These are phyloP conservation scores for Myxozyma lipomycoides DNA, from an alignment of 805 yeast genomes.

Conservation along the genomic window DNA sequence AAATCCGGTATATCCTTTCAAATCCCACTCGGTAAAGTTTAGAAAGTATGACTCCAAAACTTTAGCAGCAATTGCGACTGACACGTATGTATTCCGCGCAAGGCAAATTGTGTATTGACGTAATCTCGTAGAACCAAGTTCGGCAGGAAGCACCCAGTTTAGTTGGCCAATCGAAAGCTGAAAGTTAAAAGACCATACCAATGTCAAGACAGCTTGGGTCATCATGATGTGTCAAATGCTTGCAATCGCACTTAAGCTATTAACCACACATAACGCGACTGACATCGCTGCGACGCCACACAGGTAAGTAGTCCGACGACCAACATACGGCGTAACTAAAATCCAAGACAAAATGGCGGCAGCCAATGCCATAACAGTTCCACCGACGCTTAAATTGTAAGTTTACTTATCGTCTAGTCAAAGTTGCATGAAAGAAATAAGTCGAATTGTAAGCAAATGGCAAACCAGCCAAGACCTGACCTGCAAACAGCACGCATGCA, in stretches of 20 bases:
- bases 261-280: constrained; percentile 16
- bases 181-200: constrained; percentile 47
- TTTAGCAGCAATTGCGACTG: constrained; percentile 24
- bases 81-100: constrained; percentile 38
- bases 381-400: constrained; percentile 47
- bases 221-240: constrained; percentile 19
- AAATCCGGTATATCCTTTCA: constrained; percentile 50
- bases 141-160: constrained; percentile 43
- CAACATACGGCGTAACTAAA: constrained; percentile 31
- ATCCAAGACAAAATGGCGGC: constrained; percentile 36
- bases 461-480: constrained; percentile 41
- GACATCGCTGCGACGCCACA: constrained; percentile 17
- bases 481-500: constrained; percentile 38
- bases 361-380: constrained; percentile 35
- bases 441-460: constrained; percentile 37
- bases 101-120: constrained; percentile 44
- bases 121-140: constrained; percentile 43
- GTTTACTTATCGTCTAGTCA: constrained; percentile 35
- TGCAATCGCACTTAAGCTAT: constrained; percentile 19
- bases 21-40: constrained; percentile 45
- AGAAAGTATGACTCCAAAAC: constrained; percentile 46
- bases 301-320: constrained; percentile 24
- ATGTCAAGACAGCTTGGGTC: constrained; percentile 30
- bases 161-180: constrained; percentile 48
- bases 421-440: constrained; percentile 50